These are phyloP conservation scores for Sphaerobolus stellatus DNA, from an alignment of 1,284 basidiomycete genomes.

Conservation along the genomic window DNA sequence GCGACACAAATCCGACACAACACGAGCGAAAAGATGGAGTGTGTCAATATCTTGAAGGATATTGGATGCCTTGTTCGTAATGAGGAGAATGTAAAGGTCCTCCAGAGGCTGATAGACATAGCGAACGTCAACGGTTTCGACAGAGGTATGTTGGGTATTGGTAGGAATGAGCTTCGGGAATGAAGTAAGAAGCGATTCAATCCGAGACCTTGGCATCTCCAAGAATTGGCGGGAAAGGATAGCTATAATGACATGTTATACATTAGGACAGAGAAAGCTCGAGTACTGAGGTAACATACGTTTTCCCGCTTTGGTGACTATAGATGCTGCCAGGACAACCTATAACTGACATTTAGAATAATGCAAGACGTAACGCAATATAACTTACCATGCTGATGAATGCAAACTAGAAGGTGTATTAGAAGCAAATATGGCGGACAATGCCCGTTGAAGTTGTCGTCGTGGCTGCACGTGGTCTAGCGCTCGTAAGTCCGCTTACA, in stretches of 20 bases:
- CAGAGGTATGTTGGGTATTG: constrained; percentile 95
- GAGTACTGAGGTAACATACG: constrained; percentile 46
- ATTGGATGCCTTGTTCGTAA: constrained; percentile 98
- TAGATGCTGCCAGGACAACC: constrained; percentile 91
- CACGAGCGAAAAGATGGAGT: constrained; percentile 89
- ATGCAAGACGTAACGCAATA: not conserved
- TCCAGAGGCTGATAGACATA: constrained; percentile 99
- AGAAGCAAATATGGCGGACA: too few species aligned
- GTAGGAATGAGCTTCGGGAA: constrained; percentile 98
- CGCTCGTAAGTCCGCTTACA: too few species aligned
- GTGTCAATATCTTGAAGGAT: constrained; percentile 99
- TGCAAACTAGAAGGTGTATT: too few species aligned
- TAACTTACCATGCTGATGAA: not conserved
- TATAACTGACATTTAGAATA: constrained; percentile 29
- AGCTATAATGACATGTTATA: constrained; percentile 47
- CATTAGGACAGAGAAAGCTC: not conserved
- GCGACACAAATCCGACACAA: constrained; percentile 91
- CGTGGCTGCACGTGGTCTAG: too few species aligned
- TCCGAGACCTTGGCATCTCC: constrained; percentile 88
- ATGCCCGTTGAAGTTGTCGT: too few species aligned
- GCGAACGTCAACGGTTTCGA: constrained; percentile 90
- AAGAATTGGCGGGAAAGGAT: constrained; percentile 96
- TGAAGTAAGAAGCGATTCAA: constrained; percentile 93
- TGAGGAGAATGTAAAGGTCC: constrained; percentile 95
- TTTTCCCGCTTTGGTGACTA: constrained; percentile 93